Evolutionary conservation across 176 grass and related monocot genomes (phyloP).

Genomic region (Luzula sylvatica): DNA sequence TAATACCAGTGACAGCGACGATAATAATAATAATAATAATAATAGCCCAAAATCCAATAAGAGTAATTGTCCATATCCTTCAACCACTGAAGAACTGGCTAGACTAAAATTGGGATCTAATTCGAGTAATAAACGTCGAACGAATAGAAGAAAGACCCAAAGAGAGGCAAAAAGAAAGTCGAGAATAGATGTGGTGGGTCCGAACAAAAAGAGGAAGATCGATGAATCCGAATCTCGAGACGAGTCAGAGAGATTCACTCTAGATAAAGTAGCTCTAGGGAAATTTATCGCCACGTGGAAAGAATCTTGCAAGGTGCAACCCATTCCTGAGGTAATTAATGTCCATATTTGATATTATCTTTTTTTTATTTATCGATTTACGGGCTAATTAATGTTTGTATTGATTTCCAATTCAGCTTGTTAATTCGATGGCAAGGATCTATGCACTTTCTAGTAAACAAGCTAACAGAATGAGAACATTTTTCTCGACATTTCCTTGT

Average conservation of each 20-base stretch:
- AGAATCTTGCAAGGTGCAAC: slow-evolving; percentile 60
- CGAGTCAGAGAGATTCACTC: slow-evolving; percentile 18
- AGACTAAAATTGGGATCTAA: slow-evolving; percentile 71
- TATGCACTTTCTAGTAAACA: slow-evolving; percentile 39
- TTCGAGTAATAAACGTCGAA: slow-evolving; percentile 25
- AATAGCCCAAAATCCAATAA: slow-evolving; percentile 33
- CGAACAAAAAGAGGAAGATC: slow-evolving; percentile 31
- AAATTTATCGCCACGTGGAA: slow-evolving; percentile 88
- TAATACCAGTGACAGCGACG: slow-evolving; percentile 21
- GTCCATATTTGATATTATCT: not conserved
- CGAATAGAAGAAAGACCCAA: not conserved
- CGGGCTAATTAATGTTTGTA: not conserved
- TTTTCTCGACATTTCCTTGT: slow-evolving; percentile 58
- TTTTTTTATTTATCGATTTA: not conserved
- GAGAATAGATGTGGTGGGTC: slow-evolving; percentile 27
- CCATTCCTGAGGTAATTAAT: slow-evolving; percentile 57
- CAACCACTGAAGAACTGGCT: slow-evolving; percentile 71
- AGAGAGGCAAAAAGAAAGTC: slow-evolving; percentile 46
- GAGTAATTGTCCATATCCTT: slow-evolving; percentile 77
- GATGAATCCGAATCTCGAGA: slow-evolving; percentile 14
- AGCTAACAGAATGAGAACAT: slow-evolving; percentile 40
- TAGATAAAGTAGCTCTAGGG: slow-evolving; percentile 44
- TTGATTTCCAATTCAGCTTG: slow-evolving; percentile 43
- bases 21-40: slow-evolving; percentile 12
- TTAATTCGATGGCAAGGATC: slow-evolving; percentile 60